Percentiles rank a stretch among this genome's conserved stretches.
Evolutionary conservation across 2,329 filamentous ascomycete genomes (phyloP).

Genomic region (Rhynchosporium agropyri): DNA sequence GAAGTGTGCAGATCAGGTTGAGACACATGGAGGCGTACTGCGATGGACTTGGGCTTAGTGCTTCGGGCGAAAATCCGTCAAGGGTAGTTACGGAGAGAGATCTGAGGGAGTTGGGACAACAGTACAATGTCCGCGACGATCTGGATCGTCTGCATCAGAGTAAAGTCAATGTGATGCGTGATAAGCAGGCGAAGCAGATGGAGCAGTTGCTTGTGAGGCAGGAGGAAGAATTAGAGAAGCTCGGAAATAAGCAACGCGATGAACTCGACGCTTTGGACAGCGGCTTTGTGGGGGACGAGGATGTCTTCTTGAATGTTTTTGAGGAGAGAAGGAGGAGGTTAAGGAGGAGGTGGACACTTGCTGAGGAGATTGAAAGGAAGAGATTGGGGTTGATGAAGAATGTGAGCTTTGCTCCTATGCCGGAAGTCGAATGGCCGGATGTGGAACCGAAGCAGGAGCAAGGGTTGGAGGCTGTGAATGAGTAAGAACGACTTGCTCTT

Average conservation of each 20-base stretch:
- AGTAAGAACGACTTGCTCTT: constrained; percentile 22
- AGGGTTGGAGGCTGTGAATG: constrained; percentile 30
- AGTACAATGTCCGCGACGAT: constrained; percentile 62
- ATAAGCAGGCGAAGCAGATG: constrained; percentile 63
- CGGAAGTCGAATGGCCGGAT: constrained; percentile 48
- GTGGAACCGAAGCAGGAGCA: constrained; percentile 22
- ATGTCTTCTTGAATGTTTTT: constrained; percentile 51
- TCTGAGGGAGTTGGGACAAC: constrained; percentile 59
- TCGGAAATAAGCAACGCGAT: constrained; percentile 50
- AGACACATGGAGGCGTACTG: constrained; percentile 70
- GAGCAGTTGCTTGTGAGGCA: constrained; percentile 61
- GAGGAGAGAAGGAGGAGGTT: constrained; percentile 49
- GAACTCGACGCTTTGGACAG: constrained; percentile 54
- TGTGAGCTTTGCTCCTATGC: constrained; percentile 48
- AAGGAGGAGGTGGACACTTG: constrained; percentile 54
- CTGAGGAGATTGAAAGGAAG: constrained; percentile 55
- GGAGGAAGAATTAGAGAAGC: constrained; percentile 52
- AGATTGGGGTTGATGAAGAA: constrained; percentile 53
- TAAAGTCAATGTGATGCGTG: constrained; percentile 67
- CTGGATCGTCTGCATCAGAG: constrained; percentile 61
- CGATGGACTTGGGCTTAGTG: constrained; percentile 52
- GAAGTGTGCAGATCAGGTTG: constrained; percentile 59
- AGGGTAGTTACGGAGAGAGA: constrained; percentile 62
- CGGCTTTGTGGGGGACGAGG: constrained; percentile 53
- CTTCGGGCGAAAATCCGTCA: constrained; percentile 47